These are phyloP conservation scores for Serendipita sp. DNA, from an alignment of 768 basidiomycete genomes.

Conservation along the genomic window DNA sequence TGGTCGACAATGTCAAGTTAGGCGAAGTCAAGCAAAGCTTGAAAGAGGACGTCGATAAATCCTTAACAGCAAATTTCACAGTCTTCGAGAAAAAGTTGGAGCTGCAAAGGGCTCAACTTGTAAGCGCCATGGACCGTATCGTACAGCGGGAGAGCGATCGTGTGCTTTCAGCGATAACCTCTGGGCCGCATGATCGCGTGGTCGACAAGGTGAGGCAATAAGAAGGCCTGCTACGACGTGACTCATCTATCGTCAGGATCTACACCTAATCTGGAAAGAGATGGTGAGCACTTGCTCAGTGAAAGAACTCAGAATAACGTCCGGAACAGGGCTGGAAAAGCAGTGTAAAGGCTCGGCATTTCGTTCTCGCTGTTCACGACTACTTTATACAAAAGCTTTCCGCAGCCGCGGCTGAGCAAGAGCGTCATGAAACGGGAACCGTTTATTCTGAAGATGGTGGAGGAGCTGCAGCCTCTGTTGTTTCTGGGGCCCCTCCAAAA, in stretches of 20 bases:
- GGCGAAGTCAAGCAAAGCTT: too few species aligned
- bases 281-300: constrained; percentile 25
- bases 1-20: too few species aligned
- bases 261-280: constrained; percentile 36
- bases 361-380: constrained; percentile 26
- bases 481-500: too few species aligned
- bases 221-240: not conserved
- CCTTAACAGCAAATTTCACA: too few species aligned
- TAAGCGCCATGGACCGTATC: constrained; percentile 10
- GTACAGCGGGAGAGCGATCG: constrained; percentile 23
- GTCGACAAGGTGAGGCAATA: constrained; percentile 21
- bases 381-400: too few species aligned
- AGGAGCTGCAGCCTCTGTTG: too few species aligned
- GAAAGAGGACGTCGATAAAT: too few species aligned
- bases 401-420: too few species aligned
- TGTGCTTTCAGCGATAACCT: constrained; percentile 25
- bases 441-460: too few species aligned
- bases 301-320: not conserved
- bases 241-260: constrained; percentile 23
- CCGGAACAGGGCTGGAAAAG: constrained; percentile 31
- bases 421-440: too few species aligned
- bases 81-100: too few species aligned
- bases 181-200: constrained; percentile 32
- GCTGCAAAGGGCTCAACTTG: too few species aligned
- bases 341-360: constrained; percentile 23